Conservation (phyloP, 257 asterid species). For the Buddleja alternifolia region DNA sequence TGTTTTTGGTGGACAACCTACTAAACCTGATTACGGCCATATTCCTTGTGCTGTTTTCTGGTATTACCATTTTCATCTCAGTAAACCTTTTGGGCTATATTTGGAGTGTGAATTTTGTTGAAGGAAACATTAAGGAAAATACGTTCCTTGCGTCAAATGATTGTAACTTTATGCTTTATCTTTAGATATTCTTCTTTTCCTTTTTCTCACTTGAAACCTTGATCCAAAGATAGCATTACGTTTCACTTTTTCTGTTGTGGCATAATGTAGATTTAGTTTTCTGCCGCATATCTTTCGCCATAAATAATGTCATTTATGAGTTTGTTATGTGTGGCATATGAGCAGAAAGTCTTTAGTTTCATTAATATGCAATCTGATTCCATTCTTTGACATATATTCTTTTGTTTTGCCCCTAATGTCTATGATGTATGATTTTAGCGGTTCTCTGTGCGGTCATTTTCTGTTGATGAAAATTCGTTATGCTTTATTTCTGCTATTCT, state of each 20-base stretch:
- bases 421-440: too few relatives aligned
- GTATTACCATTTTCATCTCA: constrained; percentile 45
- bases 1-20: constrained; percentile 86
- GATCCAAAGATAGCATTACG: neutral
- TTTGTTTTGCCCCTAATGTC: too few relatives aligned
- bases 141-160: too few relatives aligned
- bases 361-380: neutral
- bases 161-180: too few relatives aligned
- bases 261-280: neutral
- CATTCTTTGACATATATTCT: too few relatives aligned
- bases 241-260: constrained; percentile 9
- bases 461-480: too few relatives aligned
- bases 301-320: neutral
- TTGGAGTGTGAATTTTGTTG: too few relatives aligned
- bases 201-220: too few relatives aligned
- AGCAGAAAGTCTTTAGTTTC: neutral
- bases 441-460: too few relatives aligned
- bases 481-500: too few relatives aligned
- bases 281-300: neutral
- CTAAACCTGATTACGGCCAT: constrained; percentile 65
- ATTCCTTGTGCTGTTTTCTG: constrained; percentile 95
- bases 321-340: neutral
- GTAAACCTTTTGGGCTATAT: neutral
- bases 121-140: too few relatives aligned
- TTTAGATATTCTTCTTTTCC: too few relatives aligned